phyloP scores from a whole-genome alignment of 495 filamentous ascomycete species.

The Aspergillus avenaceus region DNA sequence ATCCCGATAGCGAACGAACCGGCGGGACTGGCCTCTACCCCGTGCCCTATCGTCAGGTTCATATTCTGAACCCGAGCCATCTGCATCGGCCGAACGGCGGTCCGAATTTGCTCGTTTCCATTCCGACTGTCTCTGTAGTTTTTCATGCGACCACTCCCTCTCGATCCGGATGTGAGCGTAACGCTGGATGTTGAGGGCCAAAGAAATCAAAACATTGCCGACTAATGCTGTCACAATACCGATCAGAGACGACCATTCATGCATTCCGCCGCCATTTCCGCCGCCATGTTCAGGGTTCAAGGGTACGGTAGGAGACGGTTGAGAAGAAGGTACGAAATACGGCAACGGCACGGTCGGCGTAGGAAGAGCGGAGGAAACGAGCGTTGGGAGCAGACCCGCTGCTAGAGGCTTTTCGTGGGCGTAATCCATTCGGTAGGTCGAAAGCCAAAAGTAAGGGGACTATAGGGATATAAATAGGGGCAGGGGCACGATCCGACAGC shows the following conservation, averaged over 20 bases:
- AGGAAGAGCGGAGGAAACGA: conserved; percentile 23
- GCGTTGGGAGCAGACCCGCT: conserved; percentile 27
- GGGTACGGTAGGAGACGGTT: conserved; percentile 12
- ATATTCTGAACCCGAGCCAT: conserved; percentile 37
- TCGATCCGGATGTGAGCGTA: conserved; percentile 86
- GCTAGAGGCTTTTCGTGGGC: conserved; percentile 16
- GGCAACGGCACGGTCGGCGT: conserved; percentile 13
- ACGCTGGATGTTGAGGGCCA: conserved; percentile 94
- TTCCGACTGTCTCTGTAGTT: conserved; percentile 30
- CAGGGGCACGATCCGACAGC: conserved; percentile 1
- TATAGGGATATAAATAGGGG: neutral
- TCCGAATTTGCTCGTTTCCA: conserved; percentile 22
- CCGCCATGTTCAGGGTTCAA: conserved; percentile 28
- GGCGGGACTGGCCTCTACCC: neutral
- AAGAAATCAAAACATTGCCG: conserved; percentile 88
- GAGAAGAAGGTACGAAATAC: conserved; percentile 12
- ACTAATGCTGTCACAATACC: conserved; percentile 88
- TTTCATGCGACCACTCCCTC: conserved; percentile 54
- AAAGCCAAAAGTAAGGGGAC: neutral
- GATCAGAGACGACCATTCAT: conserved; percentile 87
- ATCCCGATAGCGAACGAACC: conserved; percentile 28
- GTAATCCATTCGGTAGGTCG: conserved; percentile 11
- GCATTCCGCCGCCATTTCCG: conserved; percentile 44
- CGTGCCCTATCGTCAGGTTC: conserved; percentile 18
- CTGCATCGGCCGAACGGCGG: conserved; percentile 14